phyloP scores from a whole-genome alignment of 352 stramenopile species.

The Globisporangium solare region DNA sequence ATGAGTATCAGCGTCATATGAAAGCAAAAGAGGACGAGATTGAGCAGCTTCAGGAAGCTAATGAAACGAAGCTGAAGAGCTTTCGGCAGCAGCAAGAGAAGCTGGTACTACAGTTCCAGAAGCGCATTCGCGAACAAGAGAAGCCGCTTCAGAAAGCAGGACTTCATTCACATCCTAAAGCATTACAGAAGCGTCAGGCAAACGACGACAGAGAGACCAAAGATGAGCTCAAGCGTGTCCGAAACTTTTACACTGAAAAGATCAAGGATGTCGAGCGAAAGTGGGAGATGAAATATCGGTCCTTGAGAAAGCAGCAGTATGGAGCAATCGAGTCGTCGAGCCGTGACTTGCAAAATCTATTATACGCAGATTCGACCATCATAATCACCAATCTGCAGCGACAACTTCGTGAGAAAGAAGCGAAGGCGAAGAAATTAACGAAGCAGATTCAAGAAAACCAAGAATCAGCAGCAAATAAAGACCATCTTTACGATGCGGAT shows the following conservation, averaged over 20 bases:
- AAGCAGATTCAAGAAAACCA: neutral
- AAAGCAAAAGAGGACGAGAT: conserved; percentile 39
- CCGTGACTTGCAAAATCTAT: conserved; percentile 16
- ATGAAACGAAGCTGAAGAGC: conserved; percentile 53
- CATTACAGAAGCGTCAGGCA: conserved; percentile 8
- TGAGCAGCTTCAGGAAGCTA: conserved; percentile 36
- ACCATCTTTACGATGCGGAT: neutral
- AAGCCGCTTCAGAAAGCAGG: conserved; percentile 22
- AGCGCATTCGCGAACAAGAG: conserved; percentile 50
- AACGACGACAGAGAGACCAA: conserved; percentile 18
- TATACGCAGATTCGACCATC: conserved; percentile 29
- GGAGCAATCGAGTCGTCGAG: neutral
- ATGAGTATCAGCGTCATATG: conserved; percentile 36
- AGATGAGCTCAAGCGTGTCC: conserved; percentile 44
- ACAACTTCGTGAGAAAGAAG: conserved; percentile 17
- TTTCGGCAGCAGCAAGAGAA: conserved; percentile 83
- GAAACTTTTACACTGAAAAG: conserved; percentile 71
- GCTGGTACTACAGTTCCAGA: conserved; percentile 64
- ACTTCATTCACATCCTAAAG: neutral
- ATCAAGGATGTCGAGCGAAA: conserved; percentile 74
- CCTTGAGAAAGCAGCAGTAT: conserved; percentile 46
- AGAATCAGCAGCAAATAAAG: neutral
- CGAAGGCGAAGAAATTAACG: conserved; percentile 7
- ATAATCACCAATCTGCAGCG: conserved; percentile 38
- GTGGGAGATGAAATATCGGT: conserved; percentile 63